Base-by-base conservation (phyloP, 2,329 filamentous ascomycete species). In the Sporothrix brunneoviolacea region DNA sequence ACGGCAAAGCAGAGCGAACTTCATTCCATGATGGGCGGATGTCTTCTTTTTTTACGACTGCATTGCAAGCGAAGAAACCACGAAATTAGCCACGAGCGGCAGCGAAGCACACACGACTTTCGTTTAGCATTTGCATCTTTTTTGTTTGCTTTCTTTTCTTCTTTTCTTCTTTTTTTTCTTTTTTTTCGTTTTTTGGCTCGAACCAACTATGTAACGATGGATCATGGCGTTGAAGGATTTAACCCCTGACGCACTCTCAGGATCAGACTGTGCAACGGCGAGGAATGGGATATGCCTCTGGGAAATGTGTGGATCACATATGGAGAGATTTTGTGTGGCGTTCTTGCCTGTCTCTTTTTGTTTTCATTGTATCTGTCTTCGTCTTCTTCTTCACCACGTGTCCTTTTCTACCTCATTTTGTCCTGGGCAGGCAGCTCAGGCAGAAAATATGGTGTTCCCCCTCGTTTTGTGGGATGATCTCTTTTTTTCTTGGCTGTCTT, bases 261-360 rank as follows among this genome's bases (percentile, higher is more conserved):
- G 22, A 19, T 37, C 22, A 37, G 28, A 10, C 15, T 37, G 43
- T 46, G 30, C 27, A 38, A 38, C n/a, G n/a, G n/a, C n/a, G n/a
- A n/a, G n/a, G n/a, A n/a, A n/a, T n/a, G n/a, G n/a, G n/a, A n/a
- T n/a, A n/a, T n/a, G n/a, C n/a, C n/a, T n/a, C n/a, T 28, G 16
- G 33, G 22, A 39, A 28, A 37, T 44, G 28, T 44, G 33, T 46
- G 43, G 43, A 46, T 3, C 43, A 46, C 43, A 46, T 28, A 32
- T 22, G 37, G n/a, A n/a, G 35, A 18, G 43, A 15, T 24, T 28
- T 46, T 13, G 22, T 36, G 18, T 28, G 43, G 43, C 32, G 43
- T 46, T 24, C 4, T 38, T 15, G 4, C 19, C 19, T 28, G 10
- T n/a, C 18, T 28, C 16, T n/a, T 21, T 30, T 22, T 15, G n/a